Evolutionary conservation across 441 rosid species (phyloP).

Genomic region (Jatropha multifida): DNA sequence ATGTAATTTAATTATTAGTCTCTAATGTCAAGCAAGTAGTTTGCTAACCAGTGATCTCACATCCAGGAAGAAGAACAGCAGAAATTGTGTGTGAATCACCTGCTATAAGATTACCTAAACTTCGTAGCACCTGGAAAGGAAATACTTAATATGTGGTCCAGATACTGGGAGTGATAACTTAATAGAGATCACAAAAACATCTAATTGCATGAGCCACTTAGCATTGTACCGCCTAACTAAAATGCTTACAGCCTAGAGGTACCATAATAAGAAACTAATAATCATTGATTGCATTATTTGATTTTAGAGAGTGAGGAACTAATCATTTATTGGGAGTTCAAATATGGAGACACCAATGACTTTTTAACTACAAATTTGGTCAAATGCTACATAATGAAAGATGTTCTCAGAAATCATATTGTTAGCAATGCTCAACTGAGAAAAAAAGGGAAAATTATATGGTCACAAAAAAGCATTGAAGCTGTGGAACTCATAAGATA

Average conservation of each 20-base stretch:
- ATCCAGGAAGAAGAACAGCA: constrained; percentile 57
- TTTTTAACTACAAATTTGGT: background rate
- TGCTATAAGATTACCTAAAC: constrained; percentile 89
- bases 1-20: background rate
- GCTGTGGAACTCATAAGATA: background rate
- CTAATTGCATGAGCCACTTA: background rate
- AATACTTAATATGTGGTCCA: constrained; percentile 19
- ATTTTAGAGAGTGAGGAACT: background rate
- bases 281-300: background rate
- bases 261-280: background rate
- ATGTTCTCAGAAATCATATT: background rate
- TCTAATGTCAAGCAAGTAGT: constrained; percentile 25
- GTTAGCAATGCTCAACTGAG: background rate
- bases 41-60: constrained; percentile 66
- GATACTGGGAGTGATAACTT: constrained; percentile 11
- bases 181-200: background rate
- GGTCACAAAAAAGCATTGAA: constrained; percentile 2
- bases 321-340: background rate
- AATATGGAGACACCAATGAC: background rate
- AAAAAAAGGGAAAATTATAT: background rate
- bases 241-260: background rate
- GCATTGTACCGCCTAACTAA: background rate
- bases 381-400: background rate
- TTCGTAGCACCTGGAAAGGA: constrained; percentile 68
- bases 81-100: constrained; percentile 72